Conservation (phyloP, 139 green algal genomes). For the Medakamo hakoo region DNA sequence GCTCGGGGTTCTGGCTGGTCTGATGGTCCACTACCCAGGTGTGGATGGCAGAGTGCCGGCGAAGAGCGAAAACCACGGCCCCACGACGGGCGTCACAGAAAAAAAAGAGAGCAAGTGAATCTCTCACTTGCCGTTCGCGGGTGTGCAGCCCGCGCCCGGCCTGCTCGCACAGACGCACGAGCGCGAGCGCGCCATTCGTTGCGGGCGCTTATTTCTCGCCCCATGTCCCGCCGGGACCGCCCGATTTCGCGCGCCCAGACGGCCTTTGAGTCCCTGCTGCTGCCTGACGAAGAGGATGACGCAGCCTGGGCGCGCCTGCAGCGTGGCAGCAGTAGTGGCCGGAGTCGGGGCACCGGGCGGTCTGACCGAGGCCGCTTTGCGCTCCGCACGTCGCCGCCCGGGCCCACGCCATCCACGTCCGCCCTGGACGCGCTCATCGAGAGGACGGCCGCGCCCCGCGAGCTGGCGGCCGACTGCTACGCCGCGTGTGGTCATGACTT, state of each 20-base stretch:
- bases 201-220: too few relatives aligned
- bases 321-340: too few relatives aligned
- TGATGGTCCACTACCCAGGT: neutral
- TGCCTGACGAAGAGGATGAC: neutral
- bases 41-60: neutral
- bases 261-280: neutral
- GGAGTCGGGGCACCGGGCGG: too few relatives aligned
- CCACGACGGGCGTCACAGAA: neutral
- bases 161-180: too few relatives aligned
- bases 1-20: neutral
- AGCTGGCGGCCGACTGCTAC: neutral
- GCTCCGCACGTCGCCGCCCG: neutral
- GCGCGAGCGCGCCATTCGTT: too few relatives aligned
- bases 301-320: too few relatives aligned
- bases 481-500: neutral
- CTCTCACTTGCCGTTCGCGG: too few relatives aligned
- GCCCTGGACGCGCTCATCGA: neutral
- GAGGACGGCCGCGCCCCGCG: neutral
- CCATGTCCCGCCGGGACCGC: too few relatives aligned
- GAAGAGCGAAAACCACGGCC: constrained; percentile 1
- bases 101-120: too few relatives aligned
- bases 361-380: too few relatives aligned
- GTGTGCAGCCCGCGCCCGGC: too few relatives aligned
- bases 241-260: neutral
- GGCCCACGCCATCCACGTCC: neutral